Evolutionary conservation across 345 rosid genomes (phyloP).

Genomic region (Eucalyptus cladocalyx): DNA sequence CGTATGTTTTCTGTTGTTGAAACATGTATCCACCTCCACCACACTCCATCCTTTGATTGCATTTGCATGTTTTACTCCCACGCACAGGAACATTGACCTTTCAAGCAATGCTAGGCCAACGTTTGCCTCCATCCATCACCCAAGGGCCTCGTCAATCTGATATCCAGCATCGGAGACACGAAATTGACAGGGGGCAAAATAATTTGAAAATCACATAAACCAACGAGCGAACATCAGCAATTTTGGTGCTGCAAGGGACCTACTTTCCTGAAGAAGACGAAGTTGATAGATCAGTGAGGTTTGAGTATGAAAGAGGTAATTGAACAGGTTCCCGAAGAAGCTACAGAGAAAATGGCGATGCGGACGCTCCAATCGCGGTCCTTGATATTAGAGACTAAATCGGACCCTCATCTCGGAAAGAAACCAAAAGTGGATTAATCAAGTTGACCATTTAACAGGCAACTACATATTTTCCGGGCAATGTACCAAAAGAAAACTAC

Average conservation of each 20-base stretch:
- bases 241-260: neutral
- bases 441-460: neutral
- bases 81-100: neutral
- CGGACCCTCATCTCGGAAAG: neutral
- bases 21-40: neutral
- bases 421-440: neutral
- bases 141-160: neutral
- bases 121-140: neutral
- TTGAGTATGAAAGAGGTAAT: neutral
- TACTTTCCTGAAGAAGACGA: neutral
- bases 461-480: neutral
- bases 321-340: neutral
- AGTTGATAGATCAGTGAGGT: neutral
- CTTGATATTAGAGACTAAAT: neutral
- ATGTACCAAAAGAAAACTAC: neutral
- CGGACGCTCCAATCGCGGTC: neutral
- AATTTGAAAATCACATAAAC: neutral
- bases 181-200: neutral
- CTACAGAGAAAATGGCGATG: neutral
- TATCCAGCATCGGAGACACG: neutral
- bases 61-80: neutral
- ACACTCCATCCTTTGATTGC: neutral
- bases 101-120: neutral
- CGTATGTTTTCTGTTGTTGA: neutral
- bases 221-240: neutral